Evolutionary conservation across 495 filamentous ascomycete genomes (phyloP).

Genomic region (Ascobolus immersus): DNA sequence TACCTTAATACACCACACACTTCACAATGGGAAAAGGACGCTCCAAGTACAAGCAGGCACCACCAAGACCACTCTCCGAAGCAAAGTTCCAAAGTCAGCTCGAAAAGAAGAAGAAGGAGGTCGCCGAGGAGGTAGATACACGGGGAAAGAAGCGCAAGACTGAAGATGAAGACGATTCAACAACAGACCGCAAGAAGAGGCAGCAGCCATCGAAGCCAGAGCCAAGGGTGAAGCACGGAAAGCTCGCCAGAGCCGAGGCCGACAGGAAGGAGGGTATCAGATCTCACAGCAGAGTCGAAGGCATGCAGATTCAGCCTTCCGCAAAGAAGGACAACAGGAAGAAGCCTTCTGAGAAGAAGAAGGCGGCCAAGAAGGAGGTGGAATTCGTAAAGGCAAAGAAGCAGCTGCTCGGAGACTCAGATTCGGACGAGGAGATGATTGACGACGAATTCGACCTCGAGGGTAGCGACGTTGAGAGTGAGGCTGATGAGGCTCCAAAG

Average conservation of each 20-base stretch:
- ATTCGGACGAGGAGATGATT: background rate
- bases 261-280: slow-evolving; percentile 9
- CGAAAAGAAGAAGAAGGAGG: slow-evolving; percentile 35
- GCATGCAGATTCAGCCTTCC: too few species aligned
- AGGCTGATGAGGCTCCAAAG: slow-evolving; percentile 2
- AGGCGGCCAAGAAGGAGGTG: slow-evolving; percentile 20
- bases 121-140: slow-evolving; percentile 20
- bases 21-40: slow-evolving; percentile 60
- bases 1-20: too few species aligned
- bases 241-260: slow-evolving; percentile 14
- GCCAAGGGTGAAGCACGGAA: slow-evolving; percentile 18
- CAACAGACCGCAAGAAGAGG: slow-evolving; percentile 18
- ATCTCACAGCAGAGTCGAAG: slow-evolving; percentile 12
- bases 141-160: slow-evolving; percentile 40
- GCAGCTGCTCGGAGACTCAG: background rate
- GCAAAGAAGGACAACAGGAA: slow-evolving; percentile 17
- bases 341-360: slow-evolving; percentile 19
- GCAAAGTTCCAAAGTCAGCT: slow-evolving; percentile 39
- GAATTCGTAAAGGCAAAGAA: slow-evolving; percentile 14
- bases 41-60: slow-evolving; percentile 86
- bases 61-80: slow-evolving; percentile 59
- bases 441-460: background rate
- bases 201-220: slow-evolving; percentile 18
- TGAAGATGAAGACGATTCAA: slow-evolving; percentile 24
- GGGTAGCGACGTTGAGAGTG: too few species aligned